Conservation (phyloP, 2,329 filamentous ascomycete genomes). For the Bipolaris sorokiniana region DNA sequence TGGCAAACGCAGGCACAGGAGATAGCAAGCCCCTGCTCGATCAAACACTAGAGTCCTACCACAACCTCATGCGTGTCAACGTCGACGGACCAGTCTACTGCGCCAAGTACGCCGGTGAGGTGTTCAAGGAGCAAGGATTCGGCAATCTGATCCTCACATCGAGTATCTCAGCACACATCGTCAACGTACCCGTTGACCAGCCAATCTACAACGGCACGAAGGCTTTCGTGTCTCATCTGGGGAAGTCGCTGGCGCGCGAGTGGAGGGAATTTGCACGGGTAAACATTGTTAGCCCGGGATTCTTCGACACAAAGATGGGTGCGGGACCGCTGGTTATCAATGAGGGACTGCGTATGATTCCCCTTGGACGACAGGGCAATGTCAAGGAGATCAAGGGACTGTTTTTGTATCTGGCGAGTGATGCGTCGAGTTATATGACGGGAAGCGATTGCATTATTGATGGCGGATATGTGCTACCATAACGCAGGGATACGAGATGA, state of each 20-base stretch:
- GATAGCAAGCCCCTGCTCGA: slow-evolving; percentile 64
- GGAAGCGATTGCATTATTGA: slow-evolving; percentile 76
- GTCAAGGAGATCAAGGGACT: slow-evolving; percentile 79
- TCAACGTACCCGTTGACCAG: slow-evolving; percentile 78
- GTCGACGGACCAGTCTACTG: slow-evolving; percentile 66
- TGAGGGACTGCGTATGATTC: slow-evolving; percentile 75
- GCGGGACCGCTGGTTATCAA: slow-evolving; percentile 66
- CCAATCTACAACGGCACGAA: slow-evolving; percentile 56
- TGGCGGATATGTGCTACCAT: slow-evolving; percentile 67
- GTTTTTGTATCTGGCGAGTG: slow-evolving; percentile 80
- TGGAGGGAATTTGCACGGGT: slow-evolving; percentile 71
- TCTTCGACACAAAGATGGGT: slow-evolving; percentile 68
- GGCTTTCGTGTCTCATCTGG: slow-evolving; percentile 68
- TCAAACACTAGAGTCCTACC: slow-evolving; percentile 66
- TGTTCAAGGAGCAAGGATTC: slow-evolving; percentile 53
- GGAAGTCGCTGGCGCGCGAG: slow-evolving; percentile 67
- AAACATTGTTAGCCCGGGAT: slow-evolving; percentile 69
- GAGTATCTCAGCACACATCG: slow-evolving; percentile 75
- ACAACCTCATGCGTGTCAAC: slow-evolving; percentile 68
- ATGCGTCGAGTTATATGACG: slow-evolving; percentile 79
- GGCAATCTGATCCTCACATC: slow-evolving; percentile 70
- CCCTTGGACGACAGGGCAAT: slow-evolving; percentile 75
- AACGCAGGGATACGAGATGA: neutral
- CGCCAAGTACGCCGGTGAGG: slow-evolving; percentile 51
- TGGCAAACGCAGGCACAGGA: slow-evolving; percentile 69